Conservation (phyloP, 2,329 filamentous ascomycete species). For the Penicillium janthinellum region DNA sequence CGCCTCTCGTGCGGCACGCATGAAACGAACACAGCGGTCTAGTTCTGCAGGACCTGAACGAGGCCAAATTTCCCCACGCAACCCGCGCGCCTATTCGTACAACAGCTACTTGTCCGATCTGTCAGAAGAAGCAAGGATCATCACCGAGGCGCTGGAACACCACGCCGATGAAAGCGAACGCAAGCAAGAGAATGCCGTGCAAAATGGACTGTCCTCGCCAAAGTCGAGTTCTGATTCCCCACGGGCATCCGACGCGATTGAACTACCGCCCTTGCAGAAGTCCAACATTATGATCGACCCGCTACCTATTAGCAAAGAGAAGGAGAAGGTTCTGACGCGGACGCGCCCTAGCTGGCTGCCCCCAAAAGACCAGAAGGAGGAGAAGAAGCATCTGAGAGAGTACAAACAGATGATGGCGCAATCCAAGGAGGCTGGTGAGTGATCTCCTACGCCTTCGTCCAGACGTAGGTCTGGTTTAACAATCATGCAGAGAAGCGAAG, state of each 20-base stretch:
- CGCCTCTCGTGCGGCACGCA: constrained; percentile 36
- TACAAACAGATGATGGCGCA: constrained; percentile 68
- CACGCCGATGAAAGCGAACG: constrained; percentile 55
- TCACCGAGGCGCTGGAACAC: constrained; percentile 62
- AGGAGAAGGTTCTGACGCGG: constrained; percentile 64
- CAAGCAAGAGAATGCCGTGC: constrained; percentile 49
- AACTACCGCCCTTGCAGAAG: constrained; percentile 63
- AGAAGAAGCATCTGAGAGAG: constrained; percentile 79
- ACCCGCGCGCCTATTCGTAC: constrained; percentile 60
- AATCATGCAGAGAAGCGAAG: constrained; percentile 50
- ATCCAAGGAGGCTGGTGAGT: constrained; percentile 58
- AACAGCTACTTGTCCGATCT: constrained; percentile 59
- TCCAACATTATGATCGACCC: constrained; percentile 67
- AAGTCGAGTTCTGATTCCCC: constrained; percentile 43
- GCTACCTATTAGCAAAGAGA: constrained; percentile 67
- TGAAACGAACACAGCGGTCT: constrained; percentile 35
- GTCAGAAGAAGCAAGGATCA: constrained; percentile 60
- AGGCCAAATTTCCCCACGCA: constrained; percentile 43
- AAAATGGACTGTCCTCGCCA: constrained; percentile 45
- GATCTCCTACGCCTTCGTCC: neutral
- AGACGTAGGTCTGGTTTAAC: constrained; percentile 11
- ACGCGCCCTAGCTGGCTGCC: constrained; percentile 70
- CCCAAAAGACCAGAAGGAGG: constrained; percentile 79
- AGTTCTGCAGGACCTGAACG: constrained; percentile 46
- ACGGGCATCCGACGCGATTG: constrained; percentile 42